Evolutionary conservation across 2,329 filamentous ascomycete species (phyloP), one percentile per base, ranked within the genome.

Genomic region (Fusarium sterilihyphosum): DNA sequence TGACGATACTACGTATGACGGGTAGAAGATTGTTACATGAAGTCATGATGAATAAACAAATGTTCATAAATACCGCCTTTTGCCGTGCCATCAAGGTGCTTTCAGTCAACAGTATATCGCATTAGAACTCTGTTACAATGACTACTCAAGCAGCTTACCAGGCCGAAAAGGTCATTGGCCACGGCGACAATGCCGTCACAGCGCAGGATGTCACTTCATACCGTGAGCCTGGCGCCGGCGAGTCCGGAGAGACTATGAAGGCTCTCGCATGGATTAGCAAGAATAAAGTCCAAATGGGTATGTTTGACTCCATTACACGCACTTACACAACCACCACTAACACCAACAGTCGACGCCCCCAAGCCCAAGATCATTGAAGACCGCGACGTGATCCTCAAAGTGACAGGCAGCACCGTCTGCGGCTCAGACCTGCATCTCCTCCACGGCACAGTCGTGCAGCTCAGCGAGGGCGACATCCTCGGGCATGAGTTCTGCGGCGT

Each of bases 261-360:
- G 95, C 94, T 0, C 83, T 97, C 20, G 89, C 89, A 5, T 97
- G 94, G 94, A 90, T 92, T 82, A 93, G 93, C 60, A 96, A 96
- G 86, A 93, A 95, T 78, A 89, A 86, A 37, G 93, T 97, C 53
- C 84, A 93, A 79, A 86, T 97, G 24, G 84, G 88, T 90, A 81
- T 66, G 82, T 26, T 33, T 38, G 11, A 12, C 12, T 20, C 9
- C 31, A 35, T 11, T 8, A 31, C 46, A 10, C 17, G 17, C 22
- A 57, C 35, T 33, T 29, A 41, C 5, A 60, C 26, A 8, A 8
- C 4, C 29, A 16, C 16, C 31, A 47, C 59, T 69, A 29, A 65
- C 16, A 52, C 4, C 2, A 0, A 6, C 13, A 88, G 87, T 91
- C 56, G 89, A 94, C 40, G 89, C 89, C 10, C 88, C 92, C 1